Percentiles rank a stretch among this genome's conserved stretches.
Evolutionary conservation across 176 grass and related monocot species (phyloP).

Genomic region (Calamus simplicifolius): DNA sequence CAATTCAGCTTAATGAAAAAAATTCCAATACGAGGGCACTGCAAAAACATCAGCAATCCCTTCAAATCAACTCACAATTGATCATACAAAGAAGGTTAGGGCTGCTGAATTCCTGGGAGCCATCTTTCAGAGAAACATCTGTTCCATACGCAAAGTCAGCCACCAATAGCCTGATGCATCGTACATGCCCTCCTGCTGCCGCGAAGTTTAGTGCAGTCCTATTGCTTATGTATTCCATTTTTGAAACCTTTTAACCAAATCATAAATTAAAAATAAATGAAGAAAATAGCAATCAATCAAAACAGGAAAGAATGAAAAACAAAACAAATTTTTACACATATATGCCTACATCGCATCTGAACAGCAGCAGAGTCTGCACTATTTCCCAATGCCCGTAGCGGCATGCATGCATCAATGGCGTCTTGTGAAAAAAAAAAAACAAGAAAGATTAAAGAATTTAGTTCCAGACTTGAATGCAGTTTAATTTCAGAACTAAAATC

Average conservation of each 20-base stretch:
- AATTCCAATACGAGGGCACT: neutral
- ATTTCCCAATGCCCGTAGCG: conserved; percentile 70
- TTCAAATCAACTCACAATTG: neutral
- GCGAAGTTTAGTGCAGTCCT: conserved; percentile 77
- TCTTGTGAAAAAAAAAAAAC: conserved; percentile 21
- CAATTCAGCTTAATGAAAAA: neutral
- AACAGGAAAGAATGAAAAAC: too few species aligned
- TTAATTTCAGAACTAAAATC: neutral
- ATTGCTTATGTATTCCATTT: conserved; percentile 35
- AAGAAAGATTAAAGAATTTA: conserved; percentile 1
- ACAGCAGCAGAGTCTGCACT: conserved; percentile 63
- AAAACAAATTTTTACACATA: neutral
- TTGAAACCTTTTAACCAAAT: conserved; percentile 41
- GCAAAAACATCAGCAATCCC: neutral
- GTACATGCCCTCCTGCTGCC: conserved; percentile 54
- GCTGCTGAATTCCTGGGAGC: neutral
- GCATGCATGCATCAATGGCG: conserved; percentile 85
- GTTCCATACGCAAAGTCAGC: conserved; percentile 17
- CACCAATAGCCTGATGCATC: conserved; percentile 57
- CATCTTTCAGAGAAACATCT: conserved; percentile 1
- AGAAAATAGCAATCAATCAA: neutral
- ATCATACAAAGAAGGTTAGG: neutral
- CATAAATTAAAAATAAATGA: conserved; percentile 1
- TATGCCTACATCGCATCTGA: conserved; percentile 57
- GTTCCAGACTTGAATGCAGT: neutral